Conservation (phyloP, 495 filamentous ascomycete species). For the Pseudotulostoma volvatum region DNA sequence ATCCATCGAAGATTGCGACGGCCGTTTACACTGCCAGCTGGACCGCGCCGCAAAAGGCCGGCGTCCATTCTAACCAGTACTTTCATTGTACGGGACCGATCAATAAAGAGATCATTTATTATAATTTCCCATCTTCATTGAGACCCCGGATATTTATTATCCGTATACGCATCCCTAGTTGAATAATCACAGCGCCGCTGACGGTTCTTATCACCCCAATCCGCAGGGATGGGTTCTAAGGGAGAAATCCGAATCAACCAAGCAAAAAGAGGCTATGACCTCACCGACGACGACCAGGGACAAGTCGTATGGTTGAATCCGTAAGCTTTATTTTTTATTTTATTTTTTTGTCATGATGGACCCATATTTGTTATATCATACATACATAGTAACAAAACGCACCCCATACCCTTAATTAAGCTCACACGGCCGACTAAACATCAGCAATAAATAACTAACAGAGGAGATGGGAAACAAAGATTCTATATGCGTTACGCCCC, state of each 20-base stretch:
- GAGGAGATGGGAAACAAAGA: constrained; percentile 12
- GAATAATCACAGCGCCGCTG: no score
- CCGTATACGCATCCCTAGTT: no score
- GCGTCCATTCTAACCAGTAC: constrained; percentile 89
- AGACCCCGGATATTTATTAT: constrained; percentile 2
- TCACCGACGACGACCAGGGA: constrained; percentile 61
- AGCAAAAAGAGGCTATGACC: constrained; percentile 86
- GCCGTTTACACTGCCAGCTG: constrained; percentile 91
- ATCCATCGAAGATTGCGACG: constrained; percentile 52
- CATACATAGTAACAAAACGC: no score
- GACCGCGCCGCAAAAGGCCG: constrained; percentile 83
- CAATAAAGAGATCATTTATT: not conserved
- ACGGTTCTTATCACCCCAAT: no score
- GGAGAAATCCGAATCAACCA: constrained; percentile 86
- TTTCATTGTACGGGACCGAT: constrained; percentile 56
- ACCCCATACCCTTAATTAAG: no score
- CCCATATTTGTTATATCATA: not conserved
- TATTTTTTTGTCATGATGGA: not conserved
- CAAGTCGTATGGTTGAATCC: constrained; percentile 75
- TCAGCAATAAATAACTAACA: constrained; percentile 1
- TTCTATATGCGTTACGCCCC: constrained; percentile 97
- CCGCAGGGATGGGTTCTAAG: constrained; percentile 50
- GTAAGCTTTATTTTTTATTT: constrained; percentile 9
- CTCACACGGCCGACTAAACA: no score
- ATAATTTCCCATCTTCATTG: not conserved